Conservation (phyloP, 306 rosid species). For the Boehmeria nivea region DNA sequence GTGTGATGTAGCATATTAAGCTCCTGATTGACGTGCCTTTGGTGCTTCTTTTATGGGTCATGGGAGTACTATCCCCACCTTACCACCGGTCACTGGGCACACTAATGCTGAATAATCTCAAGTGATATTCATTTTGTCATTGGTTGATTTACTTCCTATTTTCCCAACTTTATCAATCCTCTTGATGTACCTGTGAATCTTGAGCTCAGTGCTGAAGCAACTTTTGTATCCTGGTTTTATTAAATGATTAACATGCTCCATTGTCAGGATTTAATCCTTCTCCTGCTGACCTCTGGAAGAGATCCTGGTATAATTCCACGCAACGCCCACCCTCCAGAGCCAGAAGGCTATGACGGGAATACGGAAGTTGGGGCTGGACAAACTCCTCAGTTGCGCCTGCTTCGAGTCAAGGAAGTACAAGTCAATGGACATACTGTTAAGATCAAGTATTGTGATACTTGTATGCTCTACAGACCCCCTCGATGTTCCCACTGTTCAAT, state of each 20-base stretch:
- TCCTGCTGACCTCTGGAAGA: constrained; percentile 86
- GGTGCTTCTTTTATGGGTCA: neutral
- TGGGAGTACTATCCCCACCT: too few species aligned
- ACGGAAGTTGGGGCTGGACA: constrained; percentile 64
- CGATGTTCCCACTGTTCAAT: constrained; percentile 99
- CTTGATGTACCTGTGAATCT: neutral
- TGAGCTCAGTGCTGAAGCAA: too few species aligned
- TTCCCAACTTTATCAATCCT: neutral
- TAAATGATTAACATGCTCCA: neutral
- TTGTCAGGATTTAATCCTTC: constrained; percentile 73
- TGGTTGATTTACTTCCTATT: neutral
- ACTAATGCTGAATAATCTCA: too few species aligned
- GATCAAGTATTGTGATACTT: constrained; percentile 94
- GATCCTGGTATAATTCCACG: constrained; percentile 99
- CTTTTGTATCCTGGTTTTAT: too few species aligned
- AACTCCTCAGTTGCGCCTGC: constrained; percentile 87
- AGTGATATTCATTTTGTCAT: neutral
- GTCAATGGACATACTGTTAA: constrained; percentile 69
- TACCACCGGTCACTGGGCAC: too few species aligned
- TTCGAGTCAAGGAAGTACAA: constrained; percentile 84
- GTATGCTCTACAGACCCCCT: constrained; percentile 98
- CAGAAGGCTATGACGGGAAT: constrained; percentile 68
- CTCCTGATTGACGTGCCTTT: neutral
- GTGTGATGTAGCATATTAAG: too few species aligned
- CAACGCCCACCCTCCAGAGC: constrained; percentile 94